These are phyloP conservation scores for Aurinia saxatilis DNA, from an alignment of 345 rosid species.

Conservation along the genomic window DNA sequence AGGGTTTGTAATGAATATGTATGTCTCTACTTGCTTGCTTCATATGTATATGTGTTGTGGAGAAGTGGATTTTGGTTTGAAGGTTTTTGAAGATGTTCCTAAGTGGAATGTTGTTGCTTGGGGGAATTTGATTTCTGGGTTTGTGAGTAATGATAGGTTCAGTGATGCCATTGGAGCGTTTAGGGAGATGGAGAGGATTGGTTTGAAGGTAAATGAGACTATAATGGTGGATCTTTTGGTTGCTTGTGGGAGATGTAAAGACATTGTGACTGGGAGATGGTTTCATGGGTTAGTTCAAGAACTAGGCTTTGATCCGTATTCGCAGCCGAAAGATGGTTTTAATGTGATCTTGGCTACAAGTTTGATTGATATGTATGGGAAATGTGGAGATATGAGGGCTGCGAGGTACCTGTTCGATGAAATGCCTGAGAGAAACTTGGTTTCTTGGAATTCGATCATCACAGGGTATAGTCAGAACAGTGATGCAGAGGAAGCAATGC, in stretches of 20 bases:
- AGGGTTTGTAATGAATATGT: conserved; percentile 31
- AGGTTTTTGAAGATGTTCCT: conserved; percentile 29
- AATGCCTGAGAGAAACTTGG: conserved; percentile 37
- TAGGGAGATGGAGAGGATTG: conserved; percentile 18
- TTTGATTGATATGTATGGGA: conserved; percentile 31
- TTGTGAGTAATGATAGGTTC: conserved; percentile 20
- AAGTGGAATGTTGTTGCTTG: conserved; percentile 34
- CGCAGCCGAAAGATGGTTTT: background rate
- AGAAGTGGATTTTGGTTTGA: conserved; percentile 19
- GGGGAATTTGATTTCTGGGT: conserved; percentile 34
- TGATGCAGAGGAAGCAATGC: conserved; percentile 27
- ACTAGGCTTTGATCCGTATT: conserved; percentile 27
- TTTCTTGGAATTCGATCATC: conserved; percentile 42
- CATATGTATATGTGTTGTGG: conserved; percentile 31
- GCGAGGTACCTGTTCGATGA: conserved; percentile 40
- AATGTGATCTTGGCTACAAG: conserved; percentile 35
- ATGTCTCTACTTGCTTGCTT: conserved; percentile 34
- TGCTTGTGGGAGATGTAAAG: conserved; percentile 28
- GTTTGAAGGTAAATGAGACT: conserved; percentile 30
- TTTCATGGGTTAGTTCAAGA: conserved; percentile 23
- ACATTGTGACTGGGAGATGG: conserved; percentile 23
- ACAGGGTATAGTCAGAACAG: conserved; percentile 35
- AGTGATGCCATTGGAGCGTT: conserved; percentile 20
- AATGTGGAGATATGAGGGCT: conserved; percentile 33
- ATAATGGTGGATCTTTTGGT: conserved; percentile 29